phyloP scores from a whole-genome alignment of 202 grass and related monocot species.

The Musa balbisiana region DNA sequence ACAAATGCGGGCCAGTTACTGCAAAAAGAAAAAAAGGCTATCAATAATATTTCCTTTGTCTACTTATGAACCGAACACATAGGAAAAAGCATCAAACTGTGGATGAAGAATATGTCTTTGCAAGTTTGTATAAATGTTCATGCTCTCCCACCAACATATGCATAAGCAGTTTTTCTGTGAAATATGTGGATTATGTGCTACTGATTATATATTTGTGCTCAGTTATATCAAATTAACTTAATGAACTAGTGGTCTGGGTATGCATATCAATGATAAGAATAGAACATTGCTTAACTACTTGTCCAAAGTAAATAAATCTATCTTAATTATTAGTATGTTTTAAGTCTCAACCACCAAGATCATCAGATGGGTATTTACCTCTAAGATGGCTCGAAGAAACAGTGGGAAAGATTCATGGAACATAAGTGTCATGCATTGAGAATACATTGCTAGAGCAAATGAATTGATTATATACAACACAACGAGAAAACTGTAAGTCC shows the following conservation, averaged over 20 bases:
- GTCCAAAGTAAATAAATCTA: not conserved
- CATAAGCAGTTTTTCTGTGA: not conserved
- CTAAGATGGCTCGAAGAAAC: too few species aligned
- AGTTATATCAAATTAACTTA: not conserved
- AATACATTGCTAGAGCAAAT: too few species aligned
- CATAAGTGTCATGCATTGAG: too few species aligned
- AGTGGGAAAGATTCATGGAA: too few species aligned
- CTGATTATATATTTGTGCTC: not conserved
- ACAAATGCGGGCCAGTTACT: conserved; percentile 98
- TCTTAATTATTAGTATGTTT: not conserved
- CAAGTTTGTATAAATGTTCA: not conserved
- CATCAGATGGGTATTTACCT: too few species aligned
- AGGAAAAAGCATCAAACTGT: not conserved
- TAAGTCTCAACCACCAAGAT: not conserved
- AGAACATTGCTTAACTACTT: not conserved
- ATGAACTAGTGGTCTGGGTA: not conserved
- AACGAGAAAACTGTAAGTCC: too few species aligned
- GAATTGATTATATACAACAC: too few species aligned
- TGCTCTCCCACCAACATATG: not conserved
- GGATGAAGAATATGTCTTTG: not conserved
- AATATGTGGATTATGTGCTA: not conserved
- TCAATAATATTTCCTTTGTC: not conserved
- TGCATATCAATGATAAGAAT: not conserved
- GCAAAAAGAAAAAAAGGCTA: conserved; percentile 21
- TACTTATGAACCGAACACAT: not conserved